phyloP scores from a whole-genome alignment of 768 basidiomycete genomes.

The Austroboletus festivus region DNA sequence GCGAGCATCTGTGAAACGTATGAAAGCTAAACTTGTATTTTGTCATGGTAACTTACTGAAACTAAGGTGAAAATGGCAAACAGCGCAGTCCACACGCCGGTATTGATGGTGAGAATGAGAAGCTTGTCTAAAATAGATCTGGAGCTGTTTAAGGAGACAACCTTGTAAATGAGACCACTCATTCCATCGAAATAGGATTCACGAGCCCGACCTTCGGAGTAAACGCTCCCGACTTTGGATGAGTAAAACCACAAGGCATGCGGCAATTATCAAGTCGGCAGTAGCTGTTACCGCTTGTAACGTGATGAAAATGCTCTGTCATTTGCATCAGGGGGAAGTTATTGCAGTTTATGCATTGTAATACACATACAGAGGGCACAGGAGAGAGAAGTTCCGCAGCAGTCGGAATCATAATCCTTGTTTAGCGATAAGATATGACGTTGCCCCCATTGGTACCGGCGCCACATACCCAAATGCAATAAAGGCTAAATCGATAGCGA shows the following conservation, averaged over 20 bases:
- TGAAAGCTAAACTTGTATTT: too few species aligned
- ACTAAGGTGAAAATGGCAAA: constrained; percentile 3
- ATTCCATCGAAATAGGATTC: neutral
- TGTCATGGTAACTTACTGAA: neutral
- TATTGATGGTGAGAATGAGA: constrained; percentile 9
- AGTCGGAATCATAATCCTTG: constrained; percentile 4
- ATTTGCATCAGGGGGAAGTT: neutral
- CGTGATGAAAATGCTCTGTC: neutral
- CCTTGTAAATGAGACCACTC: neutral
- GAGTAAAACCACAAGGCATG: neutral
- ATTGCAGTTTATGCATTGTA: neutral
- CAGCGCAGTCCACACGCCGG: constrained; percentile 12
- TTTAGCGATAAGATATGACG: neutral
- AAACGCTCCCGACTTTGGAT: neutral
- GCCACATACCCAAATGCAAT: constrained; percentile 3
- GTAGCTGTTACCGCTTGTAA: neutral
- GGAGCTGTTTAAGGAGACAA: neutral
- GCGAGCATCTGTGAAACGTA: neutral
- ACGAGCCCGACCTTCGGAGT: neutral
- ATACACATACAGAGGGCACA: neutral
- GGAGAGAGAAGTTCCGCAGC: neutral
- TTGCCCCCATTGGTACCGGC: neutral
- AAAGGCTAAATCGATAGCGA: neutral
- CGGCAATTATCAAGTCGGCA: constrained; percentile 6
- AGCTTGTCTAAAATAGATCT: constrained; percentile 6